A percentile compares a stretch with the other conserved stretches of the same genome.
These are phyloP conservation scores for Strigomonas culicis DNA, from an alignment of 208 protist species.

Conservation along the genomic window DNA sequence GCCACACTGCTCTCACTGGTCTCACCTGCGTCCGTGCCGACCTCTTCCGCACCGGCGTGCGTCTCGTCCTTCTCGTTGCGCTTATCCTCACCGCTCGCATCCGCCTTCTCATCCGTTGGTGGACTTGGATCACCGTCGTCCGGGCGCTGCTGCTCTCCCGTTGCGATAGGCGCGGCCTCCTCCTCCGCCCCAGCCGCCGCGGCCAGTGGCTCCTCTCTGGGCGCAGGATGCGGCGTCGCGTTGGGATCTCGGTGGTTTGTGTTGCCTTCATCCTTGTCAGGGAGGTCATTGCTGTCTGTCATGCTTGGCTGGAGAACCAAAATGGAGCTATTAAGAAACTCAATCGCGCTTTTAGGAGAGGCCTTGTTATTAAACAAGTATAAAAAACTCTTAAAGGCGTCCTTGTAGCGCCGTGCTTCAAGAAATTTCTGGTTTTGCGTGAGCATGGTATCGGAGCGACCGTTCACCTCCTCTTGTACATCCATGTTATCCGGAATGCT, in stretches of 20 bases:
- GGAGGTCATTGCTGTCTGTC: background rate
- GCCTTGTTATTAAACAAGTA: conserved; percentile 66
- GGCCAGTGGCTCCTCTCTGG: background rate
- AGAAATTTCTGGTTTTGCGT: conserved; percentile 23
- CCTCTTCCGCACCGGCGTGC: background rate
- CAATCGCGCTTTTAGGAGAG: conserved; percentile 40
- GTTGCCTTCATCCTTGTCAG: too few species aligned
- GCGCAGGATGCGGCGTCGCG: background rate
- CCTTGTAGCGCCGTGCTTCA: conserved; percentile 56
- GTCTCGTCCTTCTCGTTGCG: background rate
- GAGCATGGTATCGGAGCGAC: background rate
- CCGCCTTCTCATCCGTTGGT: too few species aligned
- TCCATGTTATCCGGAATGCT: background rate
- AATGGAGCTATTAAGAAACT: conserved; percentile 44
- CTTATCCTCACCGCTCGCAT: background rate
- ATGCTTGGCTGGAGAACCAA: conserved; percentile 2
- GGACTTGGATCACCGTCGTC: too few species aligned
- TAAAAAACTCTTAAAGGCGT: conserved; percentile 65
- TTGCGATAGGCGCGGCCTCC: background rate
- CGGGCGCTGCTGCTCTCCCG: too few species aligned
- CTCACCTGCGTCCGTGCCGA: too few species aligned
- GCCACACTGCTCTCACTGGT: too few species aligned
- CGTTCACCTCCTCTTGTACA: background rate
- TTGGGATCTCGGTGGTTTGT: too few species aligned
- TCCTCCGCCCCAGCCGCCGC: background rate